These are phyloP conservation scores for Venturia aucupariae DNA, from an alignment of 2,329 filamentous ascomycete genomes.

Conservation along the genomic window DNA sequence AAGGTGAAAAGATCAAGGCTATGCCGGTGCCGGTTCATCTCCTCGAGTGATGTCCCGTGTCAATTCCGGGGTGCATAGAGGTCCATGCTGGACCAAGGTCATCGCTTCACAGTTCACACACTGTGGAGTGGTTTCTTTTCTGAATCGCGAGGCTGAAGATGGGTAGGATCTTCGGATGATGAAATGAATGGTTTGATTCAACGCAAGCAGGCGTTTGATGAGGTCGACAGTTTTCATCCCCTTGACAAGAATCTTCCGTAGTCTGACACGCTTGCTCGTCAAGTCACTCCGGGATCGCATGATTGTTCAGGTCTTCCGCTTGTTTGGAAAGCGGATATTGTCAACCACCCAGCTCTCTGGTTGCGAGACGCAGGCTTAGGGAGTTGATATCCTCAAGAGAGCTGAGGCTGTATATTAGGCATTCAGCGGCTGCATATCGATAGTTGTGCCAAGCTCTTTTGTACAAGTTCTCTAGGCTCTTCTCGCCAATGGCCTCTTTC, in stretches of 20 bases:
- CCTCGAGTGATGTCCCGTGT: neutral
- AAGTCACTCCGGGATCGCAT: neutral
- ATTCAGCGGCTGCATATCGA: neutral
- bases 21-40: neutral
- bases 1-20: neutral
- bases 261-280: neutral
- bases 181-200: neutral
- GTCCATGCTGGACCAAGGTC: neutral
- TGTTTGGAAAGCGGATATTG: neutral
- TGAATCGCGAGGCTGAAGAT: neutral
- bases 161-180: neutral
- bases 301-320: neutral
- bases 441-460: neutral
- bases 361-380: neutral
- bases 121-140: neutral
- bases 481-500: neutral
- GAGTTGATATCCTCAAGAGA: neutral
- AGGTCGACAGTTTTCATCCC: neutral
- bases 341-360: neutral
- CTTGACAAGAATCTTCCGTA: neutral
- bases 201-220: neutral
- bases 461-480: neutral
- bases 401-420: neutral
- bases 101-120: neutral
- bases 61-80: neutral